Evolutionary conservation across 208 protist species (phyloP), one percentile per base, ranked within the genome.

Genomic region (Trypanosoma platydactyli): DNA sequence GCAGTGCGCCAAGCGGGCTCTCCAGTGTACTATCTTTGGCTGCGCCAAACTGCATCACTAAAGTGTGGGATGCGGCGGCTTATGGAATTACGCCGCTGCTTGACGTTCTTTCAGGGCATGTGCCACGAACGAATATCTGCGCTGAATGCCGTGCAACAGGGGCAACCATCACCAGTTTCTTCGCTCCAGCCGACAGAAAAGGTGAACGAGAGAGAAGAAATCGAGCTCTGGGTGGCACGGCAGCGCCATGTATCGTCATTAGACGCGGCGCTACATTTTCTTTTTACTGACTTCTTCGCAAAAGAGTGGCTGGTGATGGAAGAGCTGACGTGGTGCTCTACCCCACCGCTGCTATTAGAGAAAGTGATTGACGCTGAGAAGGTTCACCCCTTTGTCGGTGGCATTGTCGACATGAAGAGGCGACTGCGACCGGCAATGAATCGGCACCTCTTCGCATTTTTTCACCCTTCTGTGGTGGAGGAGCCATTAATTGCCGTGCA

Each of bases 401-500:
- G 83, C 20, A 62, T 95, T 4, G 68, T 50, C 1, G 83, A 89
- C 64, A 80, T 95, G 77, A 88, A 88, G 58, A 42, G 74, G 22
- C 83, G 90, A 25, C 59, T 92, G 57, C 83, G 87, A 64, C 86
- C 86, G 13, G 70, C 86, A 7, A 68, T 74, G 45, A 64, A 89
- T 52, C 72, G 90, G 25, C 81, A 91, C 63, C 59, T 94, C 46
- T 95, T 92, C 66, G 83, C 83, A 24, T 92, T 95, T 64, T 76
- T 92, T 33, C 90, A 95, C 63, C 84, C 90, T 12, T 61, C 79
- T 16, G 80, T 95, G 18, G 83, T 86, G 38, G 86, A 91, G 71
- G 86, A 91, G 71, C 89, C 89, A 38, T 79, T 95, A 20, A 87
- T 93, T 30, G 79, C 86, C 12, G 82, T 95, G 45, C 89, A 95